Conservation (phyloP, 2,329 filamentous ascomycete species). For the Alternaria solani region DNA sequence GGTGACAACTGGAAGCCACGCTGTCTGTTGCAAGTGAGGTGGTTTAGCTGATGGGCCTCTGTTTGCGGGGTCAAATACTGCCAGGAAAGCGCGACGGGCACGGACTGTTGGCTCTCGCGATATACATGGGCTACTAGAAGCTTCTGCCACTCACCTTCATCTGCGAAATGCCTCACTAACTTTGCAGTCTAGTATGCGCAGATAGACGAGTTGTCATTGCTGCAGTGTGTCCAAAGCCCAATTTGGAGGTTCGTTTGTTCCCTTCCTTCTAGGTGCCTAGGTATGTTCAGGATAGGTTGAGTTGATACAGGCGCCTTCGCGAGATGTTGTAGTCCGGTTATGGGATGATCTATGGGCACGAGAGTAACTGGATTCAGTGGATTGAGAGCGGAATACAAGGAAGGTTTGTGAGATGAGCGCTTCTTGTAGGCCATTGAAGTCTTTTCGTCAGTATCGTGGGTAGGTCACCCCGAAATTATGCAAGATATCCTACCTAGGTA, state of each 20-base stretch:
- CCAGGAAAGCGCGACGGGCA: conserved; percentile 8
- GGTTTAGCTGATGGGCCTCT: not conserved
- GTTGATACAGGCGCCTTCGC: not conserved
- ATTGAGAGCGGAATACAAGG: not conserved
- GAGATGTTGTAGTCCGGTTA: not conserved
- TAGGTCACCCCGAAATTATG: not conserved
- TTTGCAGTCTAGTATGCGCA: too few relatives aligned
- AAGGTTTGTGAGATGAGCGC: not conserved
- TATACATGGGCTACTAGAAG: not conserved
- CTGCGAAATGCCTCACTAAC: not conserved
- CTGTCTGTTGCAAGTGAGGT: not conserved
- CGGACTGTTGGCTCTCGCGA: not conserved
- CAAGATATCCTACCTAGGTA: too few relatives aligned
- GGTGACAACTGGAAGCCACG: not conserved
- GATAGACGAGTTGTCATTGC: too few relatives aligned
- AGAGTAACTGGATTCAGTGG: not conserved
- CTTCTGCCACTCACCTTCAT: not conserved
- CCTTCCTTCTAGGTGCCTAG: not conserved
- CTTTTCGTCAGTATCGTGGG: not conserved
- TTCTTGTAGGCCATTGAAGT: not conserved
- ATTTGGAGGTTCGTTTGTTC: not conserved
- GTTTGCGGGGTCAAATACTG: conserved; percentile 9
- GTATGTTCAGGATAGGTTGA: not conserved
- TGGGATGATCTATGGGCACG: not conserved
- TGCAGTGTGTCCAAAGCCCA: too few relatives aligned